phyloP scores from a whole-genome alignment of 805 yeast species.

The Phaffomyces antillensis region DNA sequence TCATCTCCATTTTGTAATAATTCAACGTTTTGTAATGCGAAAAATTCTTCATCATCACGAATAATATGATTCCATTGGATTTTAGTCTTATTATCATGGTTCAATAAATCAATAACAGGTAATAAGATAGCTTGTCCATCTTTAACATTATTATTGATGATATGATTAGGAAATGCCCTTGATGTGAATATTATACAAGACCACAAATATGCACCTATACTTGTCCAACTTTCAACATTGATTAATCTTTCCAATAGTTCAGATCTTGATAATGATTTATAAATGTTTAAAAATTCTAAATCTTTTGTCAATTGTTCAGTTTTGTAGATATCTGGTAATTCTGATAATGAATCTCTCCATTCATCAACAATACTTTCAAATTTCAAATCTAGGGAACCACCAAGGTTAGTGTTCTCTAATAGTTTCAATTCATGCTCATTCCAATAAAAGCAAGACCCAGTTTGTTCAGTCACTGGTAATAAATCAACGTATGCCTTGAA shows the following conservation, averaged over 20 bases:
- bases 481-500: constrained; percentile 40
- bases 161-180: constrained; percentile 68
- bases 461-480: constrained; percentile 37
- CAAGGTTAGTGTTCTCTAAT: constrained; percentile 61
- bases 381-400: constrained; percentile 45
- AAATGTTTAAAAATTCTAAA: constrained; percentile 11
- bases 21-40: constrained; percentile 15
- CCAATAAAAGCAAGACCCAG: constrained; percentile 60
- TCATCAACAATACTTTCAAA: constrained; percentile 47
- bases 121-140: constrained; percentile 53
- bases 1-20: constrained; percentile 30
- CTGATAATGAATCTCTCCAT: constrained; percentile 36
- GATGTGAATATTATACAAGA: constrained; percentile 64
- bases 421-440: constrained; percentile 39
- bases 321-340: constrained; percentile 8
- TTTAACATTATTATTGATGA: constrained; percentile 29
- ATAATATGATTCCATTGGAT: constrained; percentile 54
- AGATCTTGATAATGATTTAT: constrained; percentile 9
- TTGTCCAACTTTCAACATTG: constrained; percentile 41
- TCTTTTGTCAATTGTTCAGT: constrained; percentile 12
- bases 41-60: constrained; percentile 10
- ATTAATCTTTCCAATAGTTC: constrained; percentile 15
- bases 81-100: constrained; percentile 57
- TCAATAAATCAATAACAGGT: constrained; percentile 73
- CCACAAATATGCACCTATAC: constrained; percentile 70